Evolutionary conservation across 2,329 filamentous ascomycete genomes (phyloP).

Genomic region (Talaromyces sp.): DNA sequence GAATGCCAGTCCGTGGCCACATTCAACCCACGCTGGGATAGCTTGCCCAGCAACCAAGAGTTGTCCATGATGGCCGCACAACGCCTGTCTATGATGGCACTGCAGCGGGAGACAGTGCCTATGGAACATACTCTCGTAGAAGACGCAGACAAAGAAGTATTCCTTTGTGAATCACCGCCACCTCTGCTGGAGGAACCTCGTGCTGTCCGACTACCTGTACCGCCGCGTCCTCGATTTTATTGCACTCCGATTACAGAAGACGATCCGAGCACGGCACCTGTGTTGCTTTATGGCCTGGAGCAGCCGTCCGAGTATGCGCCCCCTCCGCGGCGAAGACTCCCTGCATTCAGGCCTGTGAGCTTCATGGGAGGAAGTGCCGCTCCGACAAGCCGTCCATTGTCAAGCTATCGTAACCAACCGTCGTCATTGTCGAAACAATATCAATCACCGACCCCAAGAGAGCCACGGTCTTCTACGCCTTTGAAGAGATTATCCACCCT

Average conservation of each 20-base stretch:
- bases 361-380: background rate
- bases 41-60: background rate
- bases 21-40: constrained; percentile 1
- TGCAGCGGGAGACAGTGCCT: background rate
- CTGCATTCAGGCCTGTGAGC: background rate
- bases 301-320: constrained; percentile 4
- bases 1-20: background rate
- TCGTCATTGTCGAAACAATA: constrained; percentile 1
- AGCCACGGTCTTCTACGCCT: background rate
- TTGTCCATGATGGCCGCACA: background rate
- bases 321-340: background rate
- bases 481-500: constrained; percentile 2
- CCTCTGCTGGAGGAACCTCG: background rate
- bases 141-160: background rate
- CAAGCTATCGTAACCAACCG: constrained; percentile 1
- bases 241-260: background rate
- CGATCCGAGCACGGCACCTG: constrained; percentile 4
- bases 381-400: background rate
- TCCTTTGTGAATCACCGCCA: background rate
- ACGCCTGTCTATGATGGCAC: constrained; percentile 1
- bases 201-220: background rate
- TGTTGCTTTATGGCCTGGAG: constrained; percentile 10
- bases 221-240: constrained; percentile 4
- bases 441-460: background rate
- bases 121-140: background rate